Base-by-base conservation (phyloP, 768 basidiomycete genomes). In the Psilocybe tampanensis region DNA sequence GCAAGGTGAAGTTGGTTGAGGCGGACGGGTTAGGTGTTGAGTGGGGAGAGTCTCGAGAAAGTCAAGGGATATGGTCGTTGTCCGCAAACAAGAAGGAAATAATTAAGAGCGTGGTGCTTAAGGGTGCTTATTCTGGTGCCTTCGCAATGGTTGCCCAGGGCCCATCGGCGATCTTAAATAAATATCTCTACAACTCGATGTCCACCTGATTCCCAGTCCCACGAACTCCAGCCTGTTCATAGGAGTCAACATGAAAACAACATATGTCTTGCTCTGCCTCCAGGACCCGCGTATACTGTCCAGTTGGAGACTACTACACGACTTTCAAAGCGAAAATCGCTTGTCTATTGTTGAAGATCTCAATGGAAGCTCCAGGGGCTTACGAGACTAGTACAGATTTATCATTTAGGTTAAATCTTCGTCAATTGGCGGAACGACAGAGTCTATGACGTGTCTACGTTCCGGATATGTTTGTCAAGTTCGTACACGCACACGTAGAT, bases 61-160 rank as follows among this genome's bases (percentile, higher is more conserved):
- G 8, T 5, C 2, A 55, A 47, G 42, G 51, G 47, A 58, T 55
- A 55, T 65, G 64, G 60, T 54, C 48, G 55, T 58, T 51, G 55
- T 54, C 53, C 44, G 59, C 15, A 59, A 59, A 48, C 53, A 61
- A 60, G 50, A 55, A 47, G 52, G 39, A 56, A 55, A 61, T 55
- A 55, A 54, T 58, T 61, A 60, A 52, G 48, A 47, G 62, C 61
- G 60, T 63, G 64, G 58, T 61, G 61, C 60, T 66, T 45, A 60
- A 58, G 60, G 64, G 58, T 61, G 61, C 60, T 66, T 45, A 60
- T 61, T 63, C 58, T 61, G 59, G 66, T 66, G 60, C 66, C 69
- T 59, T 69, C 71, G 62, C 66, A 69, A 67, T 72, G 63, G 70
- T 66, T 69, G 63, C 68, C 65, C 66, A 64, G 67, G 64, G 36